Evolutionary conservation across 257 asterid species (phyloP).

Genomic region (Henckelia pumila): DNA sequence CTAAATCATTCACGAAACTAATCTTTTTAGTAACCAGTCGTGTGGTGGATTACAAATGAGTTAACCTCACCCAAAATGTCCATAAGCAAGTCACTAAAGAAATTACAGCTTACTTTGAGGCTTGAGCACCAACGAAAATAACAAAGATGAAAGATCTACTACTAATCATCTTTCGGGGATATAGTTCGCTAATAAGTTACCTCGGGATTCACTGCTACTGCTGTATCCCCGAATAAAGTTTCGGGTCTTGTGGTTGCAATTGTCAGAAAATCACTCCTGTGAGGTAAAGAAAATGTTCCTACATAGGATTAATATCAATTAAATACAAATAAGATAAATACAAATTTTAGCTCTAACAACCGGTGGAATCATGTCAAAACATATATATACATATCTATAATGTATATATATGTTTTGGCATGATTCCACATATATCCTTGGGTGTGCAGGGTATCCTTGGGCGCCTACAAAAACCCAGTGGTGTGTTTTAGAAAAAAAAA

Average conservation of each 20-base stretch:
- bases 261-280: constrained; percentile 83
- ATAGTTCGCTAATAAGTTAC: constrained; percentile 38
- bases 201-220: constrained; percentile 89
- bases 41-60: not conserved
- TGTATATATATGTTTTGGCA: too few species aligned
- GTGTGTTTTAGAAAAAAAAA: too few species aligned
- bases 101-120: constrained; percentile 8
- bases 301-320: constrained; percentile 6
- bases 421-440: too few species aligned
- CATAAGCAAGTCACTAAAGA: not conserved
- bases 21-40: too few species aligned
- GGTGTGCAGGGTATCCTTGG: too few species aligned
- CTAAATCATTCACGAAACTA: not conserved
- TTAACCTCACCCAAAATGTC: not conserved
- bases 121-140: constrained; percentile 3
- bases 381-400: constrained; percentile 9
- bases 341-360: constrained; percentile 16
- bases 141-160: constrained; percentile 4
- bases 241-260: constrained; percentile 98
- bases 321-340: not conserved
- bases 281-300: constrained; percentile 18
- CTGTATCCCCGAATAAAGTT: constrained; percentile 97
- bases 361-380: constrained; percentile 14
- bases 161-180: not conserved
- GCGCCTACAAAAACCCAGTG: too few species aligned